Base-by-base conservation (phyloP, 2,329 filamentous ascomycete genomes). In the Fusarium sacchari region DNA sequence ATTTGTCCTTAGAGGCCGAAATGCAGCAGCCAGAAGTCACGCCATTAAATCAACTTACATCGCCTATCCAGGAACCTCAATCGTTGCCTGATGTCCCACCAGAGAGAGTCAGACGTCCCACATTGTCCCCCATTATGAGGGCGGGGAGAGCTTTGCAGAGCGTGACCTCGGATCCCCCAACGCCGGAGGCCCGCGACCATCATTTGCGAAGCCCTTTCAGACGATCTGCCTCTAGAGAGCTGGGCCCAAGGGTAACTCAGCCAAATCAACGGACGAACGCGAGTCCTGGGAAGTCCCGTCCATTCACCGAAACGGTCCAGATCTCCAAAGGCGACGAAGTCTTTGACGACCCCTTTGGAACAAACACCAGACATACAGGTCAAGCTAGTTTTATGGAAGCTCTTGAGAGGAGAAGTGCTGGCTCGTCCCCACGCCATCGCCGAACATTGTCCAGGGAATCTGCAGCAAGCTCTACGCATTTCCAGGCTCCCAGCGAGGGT, bases 121-220 rank as follows among this genome's bases (percentile, higher is more conserved):
- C 82, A 11, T 81, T 91, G 1, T 90, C 88, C 10, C 88, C 89
- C 4, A 90, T 90, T 40, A 86, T 90, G n/a, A 84, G 88, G 50
- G 88, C 85, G 32, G 88, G 88, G 7, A 83, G 87, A 53, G 88
- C 85, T 36, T 79, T 91, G 20, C 88, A 90, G 75, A 88, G 84
- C 65, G 86, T 90, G 42, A 88, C 89, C 17, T 89, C 88, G 0
- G 88, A 90, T 70, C 87, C 87, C 13, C 87, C 88, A 1, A 90
- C 89, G 0, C 88, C 89, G 3, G 86, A 86, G 57, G 83, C 80
- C 12, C 83, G 83, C n/a, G 86, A 87, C 47, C 83, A 83, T 39
- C 84, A 86, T 17, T 80, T 90, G 6, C 84, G 88, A 20, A 90
- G 89, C 62, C 89, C 89, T 0, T 91, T 91, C 71, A 83, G 86